Evolutionary conservation across 148 eudicot genomes (phyloP), one percentile per base, ranked within the genome.

Genomic region (Persicaria maculosa): DNA sequence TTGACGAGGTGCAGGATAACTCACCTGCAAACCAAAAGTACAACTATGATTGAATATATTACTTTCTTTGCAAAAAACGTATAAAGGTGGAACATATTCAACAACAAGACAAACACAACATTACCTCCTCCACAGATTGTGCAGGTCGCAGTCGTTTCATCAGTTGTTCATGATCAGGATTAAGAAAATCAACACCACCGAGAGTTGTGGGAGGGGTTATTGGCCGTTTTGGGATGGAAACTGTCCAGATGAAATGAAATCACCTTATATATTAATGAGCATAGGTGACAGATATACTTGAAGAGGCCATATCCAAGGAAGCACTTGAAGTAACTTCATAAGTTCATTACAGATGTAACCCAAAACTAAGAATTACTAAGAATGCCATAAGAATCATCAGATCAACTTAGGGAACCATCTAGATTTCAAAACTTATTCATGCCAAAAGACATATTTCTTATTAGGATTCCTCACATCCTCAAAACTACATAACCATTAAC

Each of bases 141-240:
- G 88, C 86, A 71, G 95, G 88, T 11, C 97, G 88, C 81, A 93
- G 76, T 46, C 93, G 98, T 79, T 93, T 93, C 91, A 91, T 86
- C 73, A 91, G 73, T 70, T 89, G 98, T 77, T 91, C 98, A 78
- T 88, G 95, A 69, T 91, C 98, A 83, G 97, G 81, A 79, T 77
- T 87, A 77, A 85, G 97, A 79, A 88, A 89, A 74, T 91, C 97
- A 80, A 82, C 81, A 89, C 85, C 88, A 44, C 93, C 91, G 57
- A 89, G 79, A 12, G 87, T 77, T 52, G 85, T 79, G 68, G 93
- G 90, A 50, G 98, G 94, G 44, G 94, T 87, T 77, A 84, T 75
- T 46, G 94, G 97, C 76, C 89, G 88, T 81, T 91, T 91, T 46
- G 85, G 75, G 68, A 86, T 79, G 52, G 93, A 84, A 81, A 84